A percentile compares a stretch with the other conserved stretches of the same genome.
These are phyloP conservation scores for Dictyostelium brefeldianum DNA, from an alignment of 78 protist species.

Conservation along the genomic window DNA sequence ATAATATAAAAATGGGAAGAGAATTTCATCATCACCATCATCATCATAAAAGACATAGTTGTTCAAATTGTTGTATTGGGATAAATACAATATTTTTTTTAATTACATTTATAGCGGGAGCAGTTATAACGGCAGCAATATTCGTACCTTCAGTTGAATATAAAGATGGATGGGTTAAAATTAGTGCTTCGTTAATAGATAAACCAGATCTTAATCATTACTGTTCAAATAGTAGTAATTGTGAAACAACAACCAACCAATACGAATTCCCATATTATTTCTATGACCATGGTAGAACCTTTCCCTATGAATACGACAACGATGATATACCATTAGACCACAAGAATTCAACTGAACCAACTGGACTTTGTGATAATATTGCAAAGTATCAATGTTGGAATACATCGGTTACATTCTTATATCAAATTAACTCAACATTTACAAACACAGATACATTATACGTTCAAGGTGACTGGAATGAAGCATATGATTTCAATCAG, in stretches of 20 bases:
- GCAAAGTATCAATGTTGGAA: conserved; percentile 23
- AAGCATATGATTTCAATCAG: conserved; percentile 2
- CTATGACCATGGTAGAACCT: conserved; percentile 42
- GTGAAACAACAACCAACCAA: conserved; percentile 45
- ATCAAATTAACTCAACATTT: conserved; percentile 23
- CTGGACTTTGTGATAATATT: not conserved
- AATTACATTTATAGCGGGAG: conserved; percentile 63
- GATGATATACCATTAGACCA: not conserved
- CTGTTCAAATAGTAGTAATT: not conserved
- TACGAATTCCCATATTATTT: conserved; percentile 61
- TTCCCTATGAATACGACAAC: conserved; percentile 64
- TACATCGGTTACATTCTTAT: conserved; percentile 18
- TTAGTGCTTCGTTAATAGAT: conserved; percentile 27
- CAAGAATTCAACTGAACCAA: conserved; percentile 17
- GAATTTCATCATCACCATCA: conserved; percentile 67
- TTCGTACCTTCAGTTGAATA: conserved; percentile 63
- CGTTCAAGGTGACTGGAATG: not conserved
- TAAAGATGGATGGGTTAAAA: conserved; percentile 21
- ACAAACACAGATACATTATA: not conserved
- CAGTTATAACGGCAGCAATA: conserved; percentile 46
- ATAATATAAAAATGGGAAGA: conserved; percentile 15
- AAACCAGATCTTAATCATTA: not conserved
- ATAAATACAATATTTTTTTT: conserved; percentile 42
- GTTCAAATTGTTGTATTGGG: conserved; percentile 71
- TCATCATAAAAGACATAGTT: conserved; percentile 74